Evolutionary conservation across 257 asterid species (phyloP).

Genomic region (Parsonsia alboflavescens): DNA sequence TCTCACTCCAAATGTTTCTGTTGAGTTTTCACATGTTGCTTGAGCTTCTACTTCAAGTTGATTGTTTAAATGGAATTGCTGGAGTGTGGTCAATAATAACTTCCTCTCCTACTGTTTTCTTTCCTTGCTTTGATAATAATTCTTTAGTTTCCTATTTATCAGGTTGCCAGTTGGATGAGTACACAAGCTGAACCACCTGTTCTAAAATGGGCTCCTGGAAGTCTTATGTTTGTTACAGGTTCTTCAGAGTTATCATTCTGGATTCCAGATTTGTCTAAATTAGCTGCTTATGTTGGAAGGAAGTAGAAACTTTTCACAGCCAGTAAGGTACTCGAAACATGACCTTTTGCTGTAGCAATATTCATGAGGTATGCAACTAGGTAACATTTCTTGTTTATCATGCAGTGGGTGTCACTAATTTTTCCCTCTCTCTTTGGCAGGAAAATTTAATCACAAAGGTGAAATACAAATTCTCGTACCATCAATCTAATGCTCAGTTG

Average conservation of each 20-base stretch:
- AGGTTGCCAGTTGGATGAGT: slow-evolving; percentile 98
- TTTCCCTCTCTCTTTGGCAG: background rate
- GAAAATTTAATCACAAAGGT: background rate
- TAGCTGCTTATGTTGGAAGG: slow-evolving; percentile 90
- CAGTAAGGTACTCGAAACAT: slow-evolving; percentile 3
- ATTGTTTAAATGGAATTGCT: background rate
- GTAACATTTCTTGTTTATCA: background rate
- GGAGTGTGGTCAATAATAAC: background rate
- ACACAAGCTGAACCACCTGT: slow-evolving; percentile 84
- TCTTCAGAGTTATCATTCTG: slow-evolving; percentile 94
- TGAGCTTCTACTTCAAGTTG: background rate
- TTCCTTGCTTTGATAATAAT: background rate
- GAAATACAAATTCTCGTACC: background rate
- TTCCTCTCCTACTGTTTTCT: background rate
- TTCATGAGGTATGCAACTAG: background rate
- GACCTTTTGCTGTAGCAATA: background rate
- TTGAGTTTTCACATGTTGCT: background rate
- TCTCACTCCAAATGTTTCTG: background rate
- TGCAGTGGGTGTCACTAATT: background rate
- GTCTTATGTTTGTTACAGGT: slow-evolving; percentile 92
- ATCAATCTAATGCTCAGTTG: background rate
- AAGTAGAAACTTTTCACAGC: slow-evolving; percentile 32
- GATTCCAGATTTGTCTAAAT: slow-evolving; percentile 90
- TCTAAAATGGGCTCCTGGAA: slow-evolving; percentile 92
- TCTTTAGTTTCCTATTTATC: slow-evolving; percentile 15